These are phyloP conservation scores for Hydnum rufescens DNA, from an alignment of 768 basidiomycete genomes.

Conservation along the genomic window DNA sequence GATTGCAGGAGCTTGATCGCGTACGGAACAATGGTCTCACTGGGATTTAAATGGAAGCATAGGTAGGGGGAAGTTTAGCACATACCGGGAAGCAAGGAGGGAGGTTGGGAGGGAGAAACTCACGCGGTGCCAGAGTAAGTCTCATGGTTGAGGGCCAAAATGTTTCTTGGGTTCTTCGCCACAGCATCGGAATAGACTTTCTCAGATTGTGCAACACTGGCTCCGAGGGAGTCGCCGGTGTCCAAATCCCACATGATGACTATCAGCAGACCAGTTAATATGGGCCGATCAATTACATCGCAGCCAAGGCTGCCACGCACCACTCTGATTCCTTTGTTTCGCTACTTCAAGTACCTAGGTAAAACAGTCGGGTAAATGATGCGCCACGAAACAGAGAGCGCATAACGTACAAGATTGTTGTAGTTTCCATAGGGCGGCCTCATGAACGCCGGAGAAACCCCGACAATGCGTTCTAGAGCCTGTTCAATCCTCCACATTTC, in stretches of 20 bases:
- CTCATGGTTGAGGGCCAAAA: conserved; percentile 11
- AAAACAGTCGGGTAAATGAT: background rate
- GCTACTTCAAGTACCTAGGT: conserved; percentile 1
- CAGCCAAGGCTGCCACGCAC: background rate
- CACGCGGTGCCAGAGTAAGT: background rate
- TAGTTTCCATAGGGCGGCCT: conserved; percentile 10
- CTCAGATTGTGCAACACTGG: conserved; percentile 3
- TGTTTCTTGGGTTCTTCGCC: conserved; percentile 8
- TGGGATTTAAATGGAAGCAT: background rate
- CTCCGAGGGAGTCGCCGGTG: background rate
- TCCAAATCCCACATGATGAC: background rate
- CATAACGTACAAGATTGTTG: conserved; percentile 6
- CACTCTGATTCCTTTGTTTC: conserved; percentile 4
- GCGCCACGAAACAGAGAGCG: background rate
- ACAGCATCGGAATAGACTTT: background rate
- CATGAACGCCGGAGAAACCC: conserved; percentile 9
- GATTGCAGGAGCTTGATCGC: conserved; percentile 6
- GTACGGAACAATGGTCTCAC: conserved; percentile 1
- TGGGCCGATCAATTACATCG: too few relatives aligned
- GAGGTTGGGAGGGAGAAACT: too few relatives aligned
- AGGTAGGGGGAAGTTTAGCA: too few relatives aligned
- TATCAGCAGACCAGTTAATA: too few relatives aligned
- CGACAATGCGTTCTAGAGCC: conserved; percentile 6
- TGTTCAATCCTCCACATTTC: conserved; percentile 2
- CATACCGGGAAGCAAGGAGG: too few relatives aligned